These are phyloP conservation scores for Aspergillus fischeri DNA, from an alignment of 2,329 filamentous ascomycete species.

Conservation along the genomic window DNA sequence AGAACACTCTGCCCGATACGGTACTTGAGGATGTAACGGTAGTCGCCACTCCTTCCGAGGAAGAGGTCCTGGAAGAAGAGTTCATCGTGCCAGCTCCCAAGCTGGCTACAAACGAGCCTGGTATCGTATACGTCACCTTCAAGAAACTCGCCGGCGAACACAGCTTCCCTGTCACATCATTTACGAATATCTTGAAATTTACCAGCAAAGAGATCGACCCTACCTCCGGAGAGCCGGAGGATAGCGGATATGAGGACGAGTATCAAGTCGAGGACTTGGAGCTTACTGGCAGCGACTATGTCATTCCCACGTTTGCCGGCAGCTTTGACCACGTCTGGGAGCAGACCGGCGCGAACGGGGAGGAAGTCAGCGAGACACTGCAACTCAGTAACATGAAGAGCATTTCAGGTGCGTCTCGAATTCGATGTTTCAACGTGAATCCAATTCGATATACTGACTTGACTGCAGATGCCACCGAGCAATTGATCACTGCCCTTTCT, in stretches of 20 bases:
- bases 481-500: slow-evolving; percentile 79
- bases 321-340: slow-evolving; percentile 97
- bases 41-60: slow-evolving; percentile 71
- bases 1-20: slow-evolving; percentile 91
- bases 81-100: slow-evolving; percentile 89
- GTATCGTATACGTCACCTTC: slow-evolving; percentile 93
- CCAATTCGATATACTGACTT: slow-evolving; percentile 21
- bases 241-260: slow-evolving; percentile 91
- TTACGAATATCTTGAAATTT: slow-evolving; percentile 93
- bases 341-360: slow-evolving; percentile 80
- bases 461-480: slow-evolving; percentile 79
- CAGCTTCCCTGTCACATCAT: slow-evolving; percentile 73
- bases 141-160: slow-evolving; percentile 72
- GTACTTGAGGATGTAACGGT: slow-evolving; percentile 87
- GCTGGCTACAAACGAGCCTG: slow-evolving; percentile 78
- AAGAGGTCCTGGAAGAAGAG: slow-evolving; percentile 72
- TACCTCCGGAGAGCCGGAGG: slow-evolving; percentile 86
- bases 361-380: slow-evolving; percentile 87
- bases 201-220: slow-evolving; percentile 98
- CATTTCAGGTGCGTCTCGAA: slow-evolving; percentile 68
- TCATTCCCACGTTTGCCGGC: slow-evolving; percentile 87
- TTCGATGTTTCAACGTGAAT: neutral
- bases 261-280: slow-evolving; percentile 95
- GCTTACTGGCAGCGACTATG: slow-evolving; percentile 85
- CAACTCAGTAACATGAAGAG: slow-evolving; percentile 85